phyloP scores from a whole-genome alignment of 345 rosid genomes.

The Arabidopsis arenosa region DNA sequence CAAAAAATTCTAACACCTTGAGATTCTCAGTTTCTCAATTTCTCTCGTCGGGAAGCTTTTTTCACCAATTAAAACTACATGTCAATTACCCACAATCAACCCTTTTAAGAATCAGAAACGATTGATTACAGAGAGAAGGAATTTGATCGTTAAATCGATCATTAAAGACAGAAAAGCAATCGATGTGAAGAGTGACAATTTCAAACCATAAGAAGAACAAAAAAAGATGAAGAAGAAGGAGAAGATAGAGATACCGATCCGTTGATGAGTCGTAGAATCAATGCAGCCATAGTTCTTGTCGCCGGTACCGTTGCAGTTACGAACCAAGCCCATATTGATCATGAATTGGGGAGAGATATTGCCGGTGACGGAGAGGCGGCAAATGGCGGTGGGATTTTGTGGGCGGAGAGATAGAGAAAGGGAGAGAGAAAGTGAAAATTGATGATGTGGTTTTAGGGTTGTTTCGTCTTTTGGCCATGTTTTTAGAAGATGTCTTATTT shows the following conservation, averaged over 20 bases:
- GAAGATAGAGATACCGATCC: conserved; percentile 37
- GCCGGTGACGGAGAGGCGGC: no score
- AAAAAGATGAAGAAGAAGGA: conserved; percentile 14
- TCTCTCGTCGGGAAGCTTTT: not conserved
- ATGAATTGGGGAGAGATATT: no score
- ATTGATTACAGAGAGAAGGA: conserved; percentile 38
- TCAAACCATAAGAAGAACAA: conserved; percentile 34
- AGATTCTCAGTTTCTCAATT: no score
- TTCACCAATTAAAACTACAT: conserved; percentile 22
- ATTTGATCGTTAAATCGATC: conserved; percentile 55
- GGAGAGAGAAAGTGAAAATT: no score
- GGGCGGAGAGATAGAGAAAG: no score
- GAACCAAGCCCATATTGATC: conserved; percentile 13
- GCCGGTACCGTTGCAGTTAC: conserved; percentile 78
- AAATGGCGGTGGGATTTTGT: no score
- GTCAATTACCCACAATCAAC: conserved; percentile 4
- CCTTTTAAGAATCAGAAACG: conserved; percentile 28
- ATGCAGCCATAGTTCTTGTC: conserved; percentile 81
- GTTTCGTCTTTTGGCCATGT: no score
- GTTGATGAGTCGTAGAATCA: conserved; percentile 60
- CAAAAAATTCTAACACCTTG: no score
- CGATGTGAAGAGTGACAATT: conserved; percentile 36
- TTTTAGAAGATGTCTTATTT: no score
- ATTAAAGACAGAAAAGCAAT: conserved; percentile 59
- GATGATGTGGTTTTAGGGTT: no score